Base-by-base conservation (phyloP, 2,329 filamentous ascomycete genomes). In the Alternaria tenuissima region DNA sequence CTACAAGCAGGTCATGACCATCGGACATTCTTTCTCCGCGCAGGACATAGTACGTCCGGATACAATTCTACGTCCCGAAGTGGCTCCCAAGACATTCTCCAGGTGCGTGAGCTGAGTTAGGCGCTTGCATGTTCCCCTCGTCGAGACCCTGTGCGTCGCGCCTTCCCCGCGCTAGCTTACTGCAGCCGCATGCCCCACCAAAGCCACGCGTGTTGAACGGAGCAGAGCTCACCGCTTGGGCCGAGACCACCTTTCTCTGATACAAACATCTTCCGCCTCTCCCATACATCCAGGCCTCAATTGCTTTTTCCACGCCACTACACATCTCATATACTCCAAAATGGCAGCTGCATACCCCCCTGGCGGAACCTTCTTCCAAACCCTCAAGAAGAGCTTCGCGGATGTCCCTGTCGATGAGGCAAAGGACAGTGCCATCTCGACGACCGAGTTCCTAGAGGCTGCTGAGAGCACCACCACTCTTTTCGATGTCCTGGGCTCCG, bases 371-470 rank as follows among this genome's bases (percentile, higher is more conserved):
- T 93, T 94, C 84, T 90, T 98, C 81, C 89, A 96, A 78, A 91
- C 89, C 71, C 86, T 96, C 80, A 91, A 91, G 84, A 86, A 86
- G 78, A 94, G 91, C 72, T 99, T 97, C 83, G 85, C 86, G 66
- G 88, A 94, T 71, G 94, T 98, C 55, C 89, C 91, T 14, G 81
- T 97, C 71, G 87, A 93, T 72, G 84, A 86, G 63, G 85, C 86
- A 69, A 90, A 91, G 69, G 89, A 88, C 81, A 90, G 93, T 82
- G 91, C 89, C 62, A 89, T 98, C 74, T 82, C 88, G 55, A 98
- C 95, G 47, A 87, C 87, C 59, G 88, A 96, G 78, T 99, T 98
- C 81, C 90, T 98, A 66, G 91, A 96, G 68, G 95, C 95, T 59
- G 87, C 93, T 54, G 93, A 97, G 86, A 89, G 91, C 57, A 82